Evolutionary conservation across 169 alveolate species (phyloP), one percentile per base, ranked within the genome.

Genomic region (Plasmodium chabaudi): DNA sequence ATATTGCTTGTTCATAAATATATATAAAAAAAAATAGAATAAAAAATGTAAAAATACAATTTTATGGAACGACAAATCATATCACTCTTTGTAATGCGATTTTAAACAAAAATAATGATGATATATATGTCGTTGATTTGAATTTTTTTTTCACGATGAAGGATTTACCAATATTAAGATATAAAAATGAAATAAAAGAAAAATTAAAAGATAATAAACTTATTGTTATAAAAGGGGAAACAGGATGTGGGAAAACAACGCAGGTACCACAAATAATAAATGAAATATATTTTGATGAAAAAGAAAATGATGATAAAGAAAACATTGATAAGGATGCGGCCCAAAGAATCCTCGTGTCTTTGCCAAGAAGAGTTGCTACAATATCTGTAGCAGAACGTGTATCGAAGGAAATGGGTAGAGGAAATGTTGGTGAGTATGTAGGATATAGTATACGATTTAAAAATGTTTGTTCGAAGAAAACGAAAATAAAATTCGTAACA

Each of bases 181-280:
- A 77, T 44, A 77, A 77, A 68, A 53, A 77, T 53, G 88, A 77
- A 77, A 77, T 77, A 19, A 77, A 77, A 51, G 65, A 63, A 77
- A 13, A 55, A 42, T 25, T 77, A 17, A 77, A 77, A 44, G 47
- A 53, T 51, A 77, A 77, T n/a, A 77, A 68, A n/a, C 39, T 77
- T 27, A 49, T 77, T 0, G 57, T 77, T 17, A 77, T 77, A 63
- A 77, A 92, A 59, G 99, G 99, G 4, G 99, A 97, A 73, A 97
- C 99, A 13, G 99, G 99, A 0, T 96, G 99, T 77, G 99, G 99
- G 10, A 98, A 98, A 93, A 97, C 99, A 7, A 98, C 99, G 4
- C 98, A 98, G 91, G 95, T 97, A 70, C 98, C 99, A 23, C 97
- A 98, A 94, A 96, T 94, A 82, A 93, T 98, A 47, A 71, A 93